Evolutionary conservation across 768 basidiomycete genomes (phyloP).

Genomic region (Russula griseocarnosa): DNA sequence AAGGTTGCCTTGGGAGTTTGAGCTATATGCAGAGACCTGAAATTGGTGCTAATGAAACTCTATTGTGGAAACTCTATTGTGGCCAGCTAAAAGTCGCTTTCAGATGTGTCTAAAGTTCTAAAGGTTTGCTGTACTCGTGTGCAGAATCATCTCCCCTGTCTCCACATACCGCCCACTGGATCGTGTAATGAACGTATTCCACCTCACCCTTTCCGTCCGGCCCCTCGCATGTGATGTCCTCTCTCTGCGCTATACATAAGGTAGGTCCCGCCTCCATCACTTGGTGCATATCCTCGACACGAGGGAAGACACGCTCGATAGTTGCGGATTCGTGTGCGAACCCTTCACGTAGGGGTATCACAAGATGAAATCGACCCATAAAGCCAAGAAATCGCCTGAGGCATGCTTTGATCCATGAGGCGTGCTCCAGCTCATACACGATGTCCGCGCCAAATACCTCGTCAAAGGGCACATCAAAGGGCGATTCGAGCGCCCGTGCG

Average conservation of each 20-base stretch:
- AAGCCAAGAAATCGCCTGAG: constrained; percentile 39
- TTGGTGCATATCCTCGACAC: constrained; percentile 17
- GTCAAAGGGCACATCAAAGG: constrained; percentile 42
- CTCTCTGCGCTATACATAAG: constrained; percentile 52
- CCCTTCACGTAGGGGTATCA: constrained; percentile 70
- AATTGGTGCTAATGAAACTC: not conserved
- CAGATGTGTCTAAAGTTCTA: not conserved
- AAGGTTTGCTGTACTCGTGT: not conserved
- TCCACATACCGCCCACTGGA: constrained; percentile 52
- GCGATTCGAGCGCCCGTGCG: constrained; percentile 4
- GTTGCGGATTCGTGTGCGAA: constrained; percentile 55
- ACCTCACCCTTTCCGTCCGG: constrained; percentile 45
- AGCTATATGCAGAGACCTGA: constrained; percentile 47
- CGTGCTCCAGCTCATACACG: constrained; percentile 50
- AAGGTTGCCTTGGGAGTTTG: constrained; percentile 70
- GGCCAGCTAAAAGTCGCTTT: not conserved
- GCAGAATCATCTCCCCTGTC: not conserved
- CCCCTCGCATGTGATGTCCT: constrained; percentile 53
- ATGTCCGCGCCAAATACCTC: constrained; percentile 52
- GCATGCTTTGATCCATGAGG: constrained; percentile 44
- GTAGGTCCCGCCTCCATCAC: constrained; percentile 1
- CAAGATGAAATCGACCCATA: constrained; percentile 57
- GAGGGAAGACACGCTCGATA: constrained; percentile 53
- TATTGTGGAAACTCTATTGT: not conserved
- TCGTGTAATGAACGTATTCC: constrained; percentile 66